Base-by-base conservation (phyloP, 331 rosid genomes). In the Arachis monticola region DNA sequence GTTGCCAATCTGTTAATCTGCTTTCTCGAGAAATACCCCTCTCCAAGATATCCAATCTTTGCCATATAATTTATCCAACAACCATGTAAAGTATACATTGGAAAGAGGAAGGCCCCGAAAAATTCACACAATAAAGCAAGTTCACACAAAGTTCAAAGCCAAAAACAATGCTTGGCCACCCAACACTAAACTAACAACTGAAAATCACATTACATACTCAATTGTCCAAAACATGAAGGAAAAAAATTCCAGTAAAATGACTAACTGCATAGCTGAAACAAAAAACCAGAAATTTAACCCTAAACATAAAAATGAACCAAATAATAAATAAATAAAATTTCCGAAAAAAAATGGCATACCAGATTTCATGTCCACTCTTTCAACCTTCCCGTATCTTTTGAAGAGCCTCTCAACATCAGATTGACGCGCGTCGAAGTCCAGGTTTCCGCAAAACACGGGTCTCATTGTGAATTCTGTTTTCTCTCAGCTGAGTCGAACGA, bases 341-440 rank as follows among this genome's bases (percentile, higher is more conserved):
- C 27, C 9, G 10, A 46, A 27, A n/a, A 71, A 71, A 30, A 80
- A 41, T 7, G 14, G 14, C 80, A 73, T 81, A 91, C 97, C 97
- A 13, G 97, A 91, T 78, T 91, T 91, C 64, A 91, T 73, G 82
- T 91, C 97, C 55, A 91, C 97, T 73, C 96, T 83, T 51, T 91
- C 97, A 59, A 91, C 92, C 80, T 85, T 89, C 70, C 97, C 97
- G 74, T 91, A 91, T 83, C 84, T 85, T 67, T 79, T 85, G 82
- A 91, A 91, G 51, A 91, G 93, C 64, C 96, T 87, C 79, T 91
- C 97, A 5, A 91, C 83, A 73, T 91, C 93, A 7, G 91, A 85
- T 55, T 91, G 97, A 52, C 93, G 86, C 4, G 96, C 88, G 60
- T 91, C 97, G 51, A 86, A 91, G 81, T 91, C 97, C 74, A 91